phyloP scores from a whole-genome alignment of 1,284 basidiomycete genomes.

The Tranzscheliella williamsii region DNA sequence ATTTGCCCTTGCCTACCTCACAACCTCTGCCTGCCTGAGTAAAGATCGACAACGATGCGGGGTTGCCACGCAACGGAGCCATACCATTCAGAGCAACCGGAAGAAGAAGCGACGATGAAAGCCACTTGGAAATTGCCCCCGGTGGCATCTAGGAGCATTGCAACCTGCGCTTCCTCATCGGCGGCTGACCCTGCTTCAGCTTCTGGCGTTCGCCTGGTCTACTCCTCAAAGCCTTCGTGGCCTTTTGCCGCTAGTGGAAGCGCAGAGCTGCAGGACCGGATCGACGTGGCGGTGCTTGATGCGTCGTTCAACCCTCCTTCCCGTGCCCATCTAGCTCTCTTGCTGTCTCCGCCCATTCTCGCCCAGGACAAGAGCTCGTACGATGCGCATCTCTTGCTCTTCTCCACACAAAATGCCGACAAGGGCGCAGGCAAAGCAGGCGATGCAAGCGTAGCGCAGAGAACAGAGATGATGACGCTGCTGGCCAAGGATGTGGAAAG shows the following conservation, averaged over 20 bases:
- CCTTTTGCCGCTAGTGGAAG: conserved; percentile 1
- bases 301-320: conserved; percentile 95
- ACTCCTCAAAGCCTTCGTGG: conserved; percentile 26
- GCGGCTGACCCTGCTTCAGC: conserved; percentile 1
- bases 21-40: no score
- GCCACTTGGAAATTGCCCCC: no score
- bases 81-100: no score
- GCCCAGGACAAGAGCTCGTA: conserved; percentile 61
- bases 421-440: conserved; percentile 70
- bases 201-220: conserved; percentile 30
- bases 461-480: conserved; percentile 60
- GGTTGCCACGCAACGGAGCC: no score
- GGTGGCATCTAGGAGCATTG: no score
- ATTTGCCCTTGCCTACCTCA: no score
- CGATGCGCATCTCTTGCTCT: conserved; percentile 77
- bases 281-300: conserved; percentile 71
- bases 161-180: no score
- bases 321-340: conserved; percentile 79
- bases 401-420: conserved; percentile 87
- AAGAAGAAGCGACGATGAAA: no score
- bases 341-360: conserved; percentile 64
- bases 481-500: conserved; percentile 51
- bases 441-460: conserved; percentile 65
- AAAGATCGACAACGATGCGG: no score
- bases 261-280: not conserved